phyloP scores from a whole-genome alignment of 306 rosid genomes.

The Quercus bicolor region DNA sequence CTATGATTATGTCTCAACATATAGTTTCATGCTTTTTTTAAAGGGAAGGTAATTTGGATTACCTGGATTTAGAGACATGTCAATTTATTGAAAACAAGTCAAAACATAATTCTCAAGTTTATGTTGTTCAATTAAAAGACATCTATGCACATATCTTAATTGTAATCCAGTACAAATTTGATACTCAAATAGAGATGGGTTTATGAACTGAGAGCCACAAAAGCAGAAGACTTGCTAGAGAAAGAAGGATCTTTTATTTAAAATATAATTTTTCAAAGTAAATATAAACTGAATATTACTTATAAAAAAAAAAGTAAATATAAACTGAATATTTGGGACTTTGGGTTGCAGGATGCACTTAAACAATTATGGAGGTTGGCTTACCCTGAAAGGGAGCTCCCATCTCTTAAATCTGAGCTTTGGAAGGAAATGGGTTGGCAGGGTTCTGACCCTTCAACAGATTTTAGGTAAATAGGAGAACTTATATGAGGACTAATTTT shows the following conservation, averaged over 20 bases:
- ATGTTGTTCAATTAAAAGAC: neutral
- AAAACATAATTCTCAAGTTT: neutral
- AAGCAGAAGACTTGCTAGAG: neutral
- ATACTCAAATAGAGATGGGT: neutral
- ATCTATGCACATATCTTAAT: slow-evolving; percentile 1
- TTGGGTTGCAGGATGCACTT: slow-evolving; percentile 68
- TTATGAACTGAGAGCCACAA: neutral
- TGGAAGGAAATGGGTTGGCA: slow-evolving; percentile 99
- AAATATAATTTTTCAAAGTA: neutral
- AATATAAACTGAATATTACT: neutral
- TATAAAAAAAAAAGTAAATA: neutral
- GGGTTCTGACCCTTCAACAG: slow-evolving; percentile 95
- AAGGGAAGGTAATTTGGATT: neutral
- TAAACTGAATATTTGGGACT: neutral
- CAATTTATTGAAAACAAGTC: slow-evolving; percentile 6
- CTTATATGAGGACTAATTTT: neutral
- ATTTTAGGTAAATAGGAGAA: slow-evolving; percentile 68
- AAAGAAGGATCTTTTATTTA: neutral
- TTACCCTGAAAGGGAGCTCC: slow-evolving; percentile 77
- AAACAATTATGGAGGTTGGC: slow-evolving; percentile 81
- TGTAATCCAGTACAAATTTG: slow-evolving; percentile 3
- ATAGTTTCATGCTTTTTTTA: slow-evolving; percentile 5
- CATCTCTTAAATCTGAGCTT: slow-evolving; percentile 78
- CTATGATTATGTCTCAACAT: neutral
- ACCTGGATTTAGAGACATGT: neutral